Percentiles rank a stretch among this genome's conserved stretches.
Conservation (phyloP, 2,329 filamentous ascomycete species). For the Ascochyta lentis region DNA sequence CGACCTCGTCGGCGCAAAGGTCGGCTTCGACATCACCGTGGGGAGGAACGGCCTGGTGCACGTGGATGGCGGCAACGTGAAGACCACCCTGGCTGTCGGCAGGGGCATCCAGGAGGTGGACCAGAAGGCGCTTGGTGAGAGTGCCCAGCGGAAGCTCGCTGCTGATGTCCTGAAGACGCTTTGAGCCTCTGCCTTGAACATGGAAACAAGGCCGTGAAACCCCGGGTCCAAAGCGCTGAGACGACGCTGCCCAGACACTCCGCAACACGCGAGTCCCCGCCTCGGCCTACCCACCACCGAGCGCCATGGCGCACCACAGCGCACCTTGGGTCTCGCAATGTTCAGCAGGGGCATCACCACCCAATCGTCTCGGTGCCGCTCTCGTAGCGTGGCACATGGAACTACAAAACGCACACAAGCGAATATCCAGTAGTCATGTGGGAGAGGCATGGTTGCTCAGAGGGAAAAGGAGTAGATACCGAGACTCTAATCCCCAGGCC, state of each 20-base stretch:
- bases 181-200: not conserved
- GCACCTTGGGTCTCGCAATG: not conserved
- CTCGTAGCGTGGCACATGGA: not conserved
- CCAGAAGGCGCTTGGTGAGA: slow-evolving; percentile 66
- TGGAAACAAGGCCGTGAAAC: not conserved
- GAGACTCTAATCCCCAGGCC: not conserved
- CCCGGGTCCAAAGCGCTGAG: not conserved
- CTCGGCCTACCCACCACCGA: no score
- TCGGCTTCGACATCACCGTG: slow-evolving; percentile 92
- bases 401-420: not conserved
- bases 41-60: slow-evolving; percentile 92
- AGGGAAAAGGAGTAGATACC: no score
- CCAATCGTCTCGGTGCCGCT: not conserved
- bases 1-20: slow-evolving; percentile 79
- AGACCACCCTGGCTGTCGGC: slow-evolving; percentile 78
- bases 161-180: slow-evolving; percentile 66
- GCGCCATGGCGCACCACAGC: not conserved
- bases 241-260: no score
- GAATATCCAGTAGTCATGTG: not conserved
- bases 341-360: not conserved
- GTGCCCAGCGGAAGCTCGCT: slow-evolving; percentile 74
- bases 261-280: no score
- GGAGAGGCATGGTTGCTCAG: not conserved
- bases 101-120: slow-evolving; percentile 81
- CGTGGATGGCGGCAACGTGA: slow-evolving; percentile 80